Percentiles rank a stretch among this genome's conserved stretches.
Conservation (phyloP, 1,284 basidiomycete species). For the Cutaneotrichosporon sp. region DNA sequence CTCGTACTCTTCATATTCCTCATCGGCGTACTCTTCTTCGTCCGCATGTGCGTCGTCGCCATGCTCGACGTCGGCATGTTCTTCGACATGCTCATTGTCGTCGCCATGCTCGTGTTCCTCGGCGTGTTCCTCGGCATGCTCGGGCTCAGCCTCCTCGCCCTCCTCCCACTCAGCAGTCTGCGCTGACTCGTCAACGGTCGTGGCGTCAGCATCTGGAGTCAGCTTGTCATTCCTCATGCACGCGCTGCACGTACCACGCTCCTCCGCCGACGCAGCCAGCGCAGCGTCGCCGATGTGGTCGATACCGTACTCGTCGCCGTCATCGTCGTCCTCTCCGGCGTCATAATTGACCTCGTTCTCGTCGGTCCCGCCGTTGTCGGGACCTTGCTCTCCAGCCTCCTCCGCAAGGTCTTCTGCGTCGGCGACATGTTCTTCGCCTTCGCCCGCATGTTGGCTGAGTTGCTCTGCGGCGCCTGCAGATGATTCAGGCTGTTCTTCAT, state of each 20-base stretch:
- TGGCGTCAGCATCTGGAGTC: not conserved
- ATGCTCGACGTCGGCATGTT: slow-evolving; percentile 5
- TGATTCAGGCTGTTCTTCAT: not conserved
- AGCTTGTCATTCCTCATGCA: not conserved
- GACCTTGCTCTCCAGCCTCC: slow-evolving; percentile 1
- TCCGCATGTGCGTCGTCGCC: not conserved
- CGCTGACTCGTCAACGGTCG: not conserved
- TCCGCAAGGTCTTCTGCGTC: not conserved
- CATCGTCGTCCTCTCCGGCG: slow-evolving; percentile 1
- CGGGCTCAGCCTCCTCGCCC: not conserved
- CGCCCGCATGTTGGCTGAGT: not conserved
- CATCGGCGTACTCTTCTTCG: not conserved
- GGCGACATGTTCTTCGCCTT: not conserved
- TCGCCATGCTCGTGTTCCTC: not conserved
- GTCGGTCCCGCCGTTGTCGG: not conserved
- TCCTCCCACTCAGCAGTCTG: not conserved
- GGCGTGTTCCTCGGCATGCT: not conserved
- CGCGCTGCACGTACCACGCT: not conserved
- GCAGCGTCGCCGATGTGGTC: slow-evolving; percentile 13
- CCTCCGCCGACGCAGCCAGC: slow-evolving; percentile 8
- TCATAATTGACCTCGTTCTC: not conserved
- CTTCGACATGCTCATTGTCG: not conserved
- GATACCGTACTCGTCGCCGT: slow-evolving; percentile 14
- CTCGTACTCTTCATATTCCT: slow-evolving; percentile 3
- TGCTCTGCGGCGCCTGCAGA: not conserved